A percentile compares a stretch with the other conserved stretches of the same genome.
These are phyloP conservation scores for Leptographium procerum DNA, from an alignment of 2,329 filamentous ascomycete genomes.

Conservation along the genomic window DNA sequence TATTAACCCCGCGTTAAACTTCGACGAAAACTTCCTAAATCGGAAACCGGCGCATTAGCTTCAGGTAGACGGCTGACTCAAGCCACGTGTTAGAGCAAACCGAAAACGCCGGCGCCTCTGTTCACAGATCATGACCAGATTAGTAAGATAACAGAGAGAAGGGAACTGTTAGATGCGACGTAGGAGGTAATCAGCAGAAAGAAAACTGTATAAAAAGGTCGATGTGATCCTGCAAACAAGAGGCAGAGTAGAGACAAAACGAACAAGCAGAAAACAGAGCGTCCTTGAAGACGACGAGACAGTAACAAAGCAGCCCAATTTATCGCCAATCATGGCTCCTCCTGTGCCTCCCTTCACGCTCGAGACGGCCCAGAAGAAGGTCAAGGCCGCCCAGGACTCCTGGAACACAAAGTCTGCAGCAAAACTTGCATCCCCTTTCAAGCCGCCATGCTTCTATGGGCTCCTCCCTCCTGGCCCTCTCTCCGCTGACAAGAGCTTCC, in stretches of 20 bases:
- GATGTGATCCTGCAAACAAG: not conserved
- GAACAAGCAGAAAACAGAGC: not conserved
- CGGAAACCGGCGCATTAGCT: not conserved
- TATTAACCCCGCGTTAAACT: not conserved
- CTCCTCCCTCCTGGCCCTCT: not conserved
- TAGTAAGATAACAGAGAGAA: not conserved
- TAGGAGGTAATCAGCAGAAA: not conserved
- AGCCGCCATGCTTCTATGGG: not conserved
- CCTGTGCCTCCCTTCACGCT: slow-evolving; percentile 45
- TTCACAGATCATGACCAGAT: not conserved
- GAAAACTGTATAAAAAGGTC: not conserved
- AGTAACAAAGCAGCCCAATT: not conserved
- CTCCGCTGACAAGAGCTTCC: not conserved
- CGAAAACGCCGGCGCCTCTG: not conserved
- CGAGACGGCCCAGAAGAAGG: slow-evolving; percentile 61
- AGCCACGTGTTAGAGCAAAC: not conserved
- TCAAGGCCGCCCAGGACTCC: slow-evolving; percentile 71
- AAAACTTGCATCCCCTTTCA: no score
- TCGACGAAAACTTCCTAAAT: slow-evolving; percentile 2
- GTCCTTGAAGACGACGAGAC: not conserved
- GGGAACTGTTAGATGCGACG: not conserved
- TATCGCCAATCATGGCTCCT: not conserved
- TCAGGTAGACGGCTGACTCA: not conserved
- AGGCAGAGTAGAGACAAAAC: no score
- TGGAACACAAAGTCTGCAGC: slow-evolving; percentile 70